phyloP scores from a whole-genome alignment of 73 alveolate species.

The Effrenium voratum region DNA sequence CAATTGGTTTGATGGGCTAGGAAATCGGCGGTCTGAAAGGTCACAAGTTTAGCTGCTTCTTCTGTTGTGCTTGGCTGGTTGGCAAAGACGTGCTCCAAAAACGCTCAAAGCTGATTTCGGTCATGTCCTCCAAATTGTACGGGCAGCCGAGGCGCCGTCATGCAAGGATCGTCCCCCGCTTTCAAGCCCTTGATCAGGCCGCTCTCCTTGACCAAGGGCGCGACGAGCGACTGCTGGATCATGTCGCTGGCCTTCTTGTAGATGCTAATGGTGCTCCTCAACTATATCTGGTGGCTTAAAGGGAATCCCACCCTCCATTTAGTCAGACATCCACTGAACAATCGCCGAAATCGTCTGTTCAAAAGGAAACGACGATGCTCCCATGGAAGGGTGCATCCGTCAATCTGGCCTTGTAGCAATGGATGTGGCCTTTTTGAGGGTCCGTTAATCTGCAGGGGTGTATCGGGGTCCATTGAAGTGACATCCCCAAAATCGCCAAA shows the following conservation, averaged over 20 bases:
- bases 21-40: not conserved
- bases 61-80: not conserved
- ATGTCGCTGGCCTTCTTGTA: constrained; percentile 24
- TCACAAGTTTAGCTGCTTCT: not conserved
- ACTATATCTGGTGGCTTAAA: not conserved
- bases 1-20: not conserved
- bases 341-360: not conserved
- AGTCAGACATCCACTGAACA: not conserved
- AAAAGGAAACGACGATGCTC: not conserved
- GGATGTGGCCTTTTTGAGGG: not conserved
- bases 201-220: constrained; percentile 28
- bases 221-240: not conserved
- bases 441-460: not conserved
- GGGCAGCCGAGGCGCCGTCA: not conserved
- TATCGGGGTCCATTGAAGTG: not conserved
- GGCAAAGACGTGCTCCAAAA: not conserved
- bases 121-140: not conserved
- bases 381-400: not conserved
- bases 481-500: too few relatives aligned
- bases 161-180: constrained; percentile 4
- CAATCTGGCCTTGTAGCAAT: not conserved
- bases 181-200: constrained; percentile 50
- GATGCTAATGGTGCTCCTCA: constrained; percentile 30
- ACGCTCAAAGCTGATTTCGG: not conserved
- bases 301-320: not conserved